Conservation (phyloP, 2,329 filamentous ascomycete genomes). For the Diaporthe ilicicola region DNA sequence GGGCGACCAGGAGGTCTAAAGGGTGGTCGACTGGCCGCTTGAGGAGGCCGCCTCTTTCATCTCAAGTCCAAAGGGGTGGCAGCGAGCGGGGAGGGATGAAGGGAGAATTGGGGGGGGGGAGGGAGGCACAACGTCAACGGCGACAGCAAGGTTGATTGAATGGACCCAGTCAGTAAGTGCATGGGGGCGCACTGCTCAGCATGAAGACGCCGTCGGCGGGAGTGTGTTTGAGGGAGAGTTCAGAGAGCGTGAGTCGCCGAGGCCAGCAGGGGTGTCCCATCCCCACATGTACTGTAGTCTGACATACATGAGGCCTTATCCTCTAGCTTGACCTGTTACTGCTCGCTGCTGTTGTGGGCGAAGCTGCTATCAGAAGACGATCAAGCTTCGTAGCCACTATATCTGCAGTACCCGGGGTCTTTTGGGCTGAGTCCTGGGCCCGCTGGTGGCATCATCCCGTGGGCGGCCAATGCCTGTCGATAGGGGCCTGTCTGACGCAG, state of each 20-base stretch:
- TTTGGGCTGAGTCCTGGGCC: conserved; percentile 19
- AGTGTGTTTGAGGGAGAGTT: conserved; percentile 22
- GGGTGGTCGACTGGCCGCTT: background rate
- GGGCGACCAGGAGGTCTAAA: background rate
- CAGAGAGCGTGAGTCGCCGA: conserved; percentile 2
- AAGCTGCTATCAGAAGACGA: background rate
- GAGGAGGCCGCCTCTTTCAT: conserved; percentile 24
- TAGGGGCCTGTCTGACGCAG: conserved; percentile 27
- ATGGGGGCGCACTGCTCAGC: background rate
- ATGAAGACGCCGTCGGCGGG: conserved; percentile 10
- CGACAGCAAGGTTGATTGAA: conserved; percentile 1
- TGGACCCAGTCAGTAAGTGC: background rate
- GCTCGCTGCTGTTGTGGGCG: fast-evolving
- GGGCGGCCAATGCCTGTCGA: conserved; percentile 12
- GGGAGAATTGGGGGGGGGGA: background rate
- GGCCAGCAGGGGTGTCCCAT: background rate
- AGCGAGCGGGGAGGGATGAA: background rate
- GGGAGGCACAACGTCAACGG: background rate
- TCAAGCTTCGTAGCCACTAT: background rate
- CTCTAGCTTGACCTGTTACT: background rate
- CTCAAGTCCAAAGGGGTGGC: conserved; percentile 9
- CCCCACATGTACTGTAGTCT: background rate
- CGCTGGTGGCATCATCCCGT: conserved; percentile 9
- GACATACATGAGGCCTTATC: background rate
- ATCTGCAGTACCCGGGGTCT: background rate